Evolutionary conservation across 1,284 basidiomycete genomes (phyloP), one percentile per base, ranked within the genome.

Genomic region (Rhodotorula sp.): DNA sequence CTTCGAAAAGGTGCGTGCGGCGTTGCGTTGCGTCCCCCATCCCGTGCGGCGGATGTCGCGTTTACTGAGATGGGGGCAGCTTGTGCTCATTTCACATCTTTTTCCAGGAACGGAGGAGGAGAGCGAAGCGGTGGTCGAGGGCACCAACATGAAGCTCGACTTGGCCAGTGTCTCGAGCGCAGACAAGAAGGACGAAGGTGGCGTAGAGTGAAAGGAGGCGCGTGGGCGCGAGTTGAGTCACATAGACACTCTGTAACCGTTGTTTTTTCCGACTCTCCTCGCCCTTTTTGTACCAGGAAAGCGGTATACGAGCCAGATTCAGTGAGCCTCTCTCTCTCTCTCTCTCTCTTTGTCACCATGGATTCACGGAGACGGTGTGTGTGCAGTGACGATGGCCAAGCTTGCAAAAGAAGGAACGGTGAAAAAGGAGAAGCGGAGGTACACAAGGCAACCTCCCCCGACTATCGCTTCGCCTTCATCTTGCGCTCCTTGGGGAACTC

Each of bases 401-500:
- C 37, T 42, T 42, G 37, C 37, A 42, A 42, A n/a, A n/a, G n/a
- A 33, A 42, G 14, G 14, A 42, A 22, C 7, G 54, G 18, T 15
- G 54, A 22, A 10, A 37, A 37, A 24, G 3, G 55, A 7, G 29
- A 29, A 24, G 22, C 30, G 14, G 22, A 37, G 20, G 49, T n/a
- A 51, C 49, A n/a, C 49, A 51, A 26, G n/a, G 22, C 22, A 51
- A 49, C 17, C 6, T 20, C 44, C 15, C 30, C 45, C 48, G 6
- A 78, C 69, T 70, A 81, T 68, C 79, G 77, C 77, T 80, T 81
- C 30, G 78, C 78, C 18, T 80, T 80, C 1, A 79, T 80, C 57
- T 81, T 74, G 49, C 77, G 77, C 72, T 77, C 77, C 78, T 89
- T 89, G 1, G 92, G 92, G 81, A 93, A 95, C 72, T 85, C 84